Percentiles rank a stretch among this genome's conserved stretches.
Evolutionary conservation across 257 asterid genomes (phyloP).

Genomic region (Solanum chaucha): DNA sequence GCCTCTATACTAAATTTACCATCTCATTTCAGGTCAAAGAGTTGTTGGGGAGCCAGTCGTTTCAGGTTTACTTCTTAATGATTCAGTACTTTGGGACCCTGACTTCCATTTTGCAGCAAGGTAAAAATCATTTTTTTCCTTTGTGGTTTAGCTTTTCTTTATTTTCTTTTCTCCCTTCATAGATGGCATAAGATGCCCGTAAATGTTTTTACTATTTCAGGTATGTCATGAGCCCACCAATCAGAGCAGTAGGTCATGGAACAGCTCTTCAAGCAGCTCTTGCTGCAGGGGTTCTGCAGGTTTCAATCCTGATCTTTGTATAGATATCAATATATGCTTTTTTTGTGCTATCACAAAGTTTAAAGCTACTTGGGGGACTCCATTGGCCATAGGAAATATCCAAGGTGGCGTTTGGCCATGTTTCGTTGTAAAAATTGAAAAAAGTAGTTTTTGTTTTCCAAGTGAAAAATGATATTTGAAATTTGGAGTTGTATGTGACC

Average conservation of each 20-base stretch:
- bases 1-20: not conserved
- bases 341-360: not conserved
- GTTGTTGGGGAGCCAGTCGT: conserved; percentile 92
- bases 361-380: not conserved
- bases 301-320: not conserved
- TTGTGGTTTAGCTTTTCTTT: conserved; percentile 4
- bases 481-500: not conserved
- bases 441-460: not conserved
- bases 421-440: not conserved
- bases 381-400: not conserved
- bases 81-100: conserved; percentile 83
- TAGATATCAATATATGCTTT: not conserved
- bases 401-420: not conserved
- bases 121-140: conserved; percentile 28
- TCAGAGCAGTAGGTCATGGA: conserved; percentile 84
- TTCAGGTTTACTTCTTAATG: conserved; percentile 81
- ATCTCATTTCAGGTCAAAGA: conserved; percentile 63
- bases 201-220: conserved; percentile 20
- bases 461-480: not conserved
- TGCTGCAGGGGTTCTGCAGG: conserved; percentile 83
- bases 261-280: conserved; percentile 98
- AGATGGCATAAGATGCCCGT: not conserved
- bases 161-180: not conserved
- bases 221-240: conserved; percentile 97
- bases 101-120: conserved; percentile 79